Conservation (phyloP, 1,139 yeast genomes). For the Meyerozyma sp. region DNA sequence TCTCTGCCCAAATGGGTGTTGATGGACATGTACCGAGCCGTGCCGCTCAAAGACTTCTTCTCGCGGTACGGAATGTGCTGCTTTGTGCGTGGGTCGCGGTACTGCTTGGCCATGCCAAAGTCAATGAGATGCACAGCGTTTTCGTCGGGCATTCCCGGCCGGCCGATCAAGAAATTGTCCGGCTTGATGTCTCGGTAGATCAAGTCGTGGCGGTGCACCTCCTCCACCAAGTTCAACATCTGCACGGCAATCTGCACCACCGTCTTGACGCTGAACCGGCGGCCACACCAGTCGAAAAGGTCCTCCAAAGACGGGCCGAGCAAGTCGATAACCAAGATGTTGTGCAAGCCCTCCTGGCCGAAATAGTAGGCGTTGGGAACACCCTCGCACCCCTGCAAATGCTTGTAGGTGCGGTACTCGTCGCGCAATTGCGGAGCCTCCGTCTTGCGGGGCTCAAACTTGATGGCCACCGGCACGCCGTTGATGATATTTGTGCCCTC, state of each 20-base stretch:
- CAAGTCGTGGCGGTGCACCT: slow-evolving; percentile 62
- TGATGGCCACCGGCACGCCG: slow-evolving; percentile 73
- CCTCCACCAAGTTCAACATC: slow-evolving; percentile 64
- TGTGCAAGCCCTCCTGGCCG: slow-evolving; percentile 78
- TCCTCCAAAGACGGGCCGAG: slow-evolving; percentile 77
- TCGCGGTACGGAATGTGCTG: slow-evolving; percentile 96
- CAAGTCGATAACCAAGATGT: slow-evolving; percentile 65
- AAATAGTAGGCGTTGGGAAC: slow-evolving; percentile 73
- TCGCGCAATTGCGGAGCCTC: slow-evolving; percentile 80
- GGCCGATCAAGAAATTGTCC: slow-evolving; percentile 68
- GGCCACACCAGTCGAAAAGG: slow-evolving; percentile 77
- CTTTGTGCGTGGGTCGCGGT: slow-evolving; percentile 90
- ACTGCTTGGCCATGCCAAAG: slow-evolving; percentile 98
- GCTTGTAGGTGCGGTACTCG: slow-evolving; percentile 70
- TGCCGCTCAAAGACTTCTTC: slow-evolving; percentile 88
- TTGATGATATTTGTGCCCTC: slow-evolving; percentile 76
- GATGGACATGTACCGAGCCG: slow-evolving; percentile 96
- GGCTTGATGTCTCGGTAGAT: slow-evolving; percentile 77
- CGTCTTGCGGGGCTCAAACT: slow-evolving; percentile 73
- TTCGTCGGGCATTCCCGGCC: slow-evolving; percentile 59
- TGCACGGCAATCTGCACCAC: slow-evolving; percentile 72
- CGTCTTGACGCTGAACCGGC: slow-evolving; percentile 63
- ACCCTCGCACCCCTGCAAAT: slow-evolving; percentile 55
- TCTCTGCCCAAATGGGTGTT: slow-evolving; percentile 97
- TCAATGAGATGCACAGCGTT: slow-evolving; percentile 47